phyloP scores from a whole-genome alignment of 192 early-diverging fungal genomes.

The Coemansia sp. region DNA sequence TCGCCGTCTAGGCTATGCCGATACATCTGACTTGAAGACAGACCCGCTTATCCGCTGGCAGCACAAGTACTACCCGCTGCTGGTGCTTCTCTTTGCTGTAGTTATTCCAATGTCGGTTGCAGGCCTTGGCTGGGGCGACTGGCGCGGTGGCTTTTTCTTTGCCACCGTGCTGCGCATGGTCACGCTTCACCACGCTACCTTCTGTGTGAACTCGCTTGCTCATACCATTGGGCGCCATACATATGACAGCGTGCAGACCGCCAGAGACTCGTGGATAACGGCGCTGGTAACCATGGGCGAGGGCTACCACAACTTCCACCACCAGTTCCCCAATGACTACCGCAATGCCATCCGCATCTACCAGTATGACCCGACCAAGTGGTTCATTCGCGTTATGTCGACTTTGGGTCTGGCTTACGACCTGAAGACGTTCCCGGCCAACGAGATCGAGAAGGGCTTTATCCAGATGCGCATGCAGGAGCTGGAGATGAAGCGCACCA shows the following conservation, averaged over 20 bases:
- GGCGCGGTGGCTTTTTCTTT: constrained; percentile 77
- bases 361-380: constrained; percentile 85
- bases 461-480: constrained; percentile 81
- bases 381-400: constrained; percentile 65
- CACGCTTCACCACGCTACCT: constrained; percentile 82
- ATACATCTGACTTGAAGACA: constrained; percentile 76
- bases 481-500: constrained; percentile 57
- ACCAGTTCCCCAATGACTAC: constrained; percentile 85
- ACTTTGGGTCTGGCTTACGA: constrained; percentile 66
- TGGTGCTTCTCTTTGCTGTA: constrained; percentile 73
- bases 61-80: constrained; percentile 70
- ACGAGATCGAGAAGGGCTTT: constrained; percentile 76
- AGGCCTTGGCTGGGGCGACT: constrained; percentile 82
- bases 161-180: constrained; percentile 71
- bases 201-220: constrained; percentile 83
- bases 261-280: constrained; percentile 78
- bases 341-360: constrained; percentile 75
- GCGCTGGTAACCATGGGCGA: constrained; percentile 77
- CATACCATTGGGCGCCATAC: constrained; percentile 71
- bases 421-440: constrained; percentile 72
- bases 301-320: constrained; percentile 87
- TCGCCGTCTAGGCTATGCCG: constrained; percentile 70
- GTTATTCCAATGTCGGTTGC: constrained; percentile 81
- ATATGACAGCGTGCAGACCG: constrained; percentile 81
- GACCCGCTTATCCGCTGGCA: constrained; percentile 72